Evolutionary conservation across 495 filamentous ascomycete genomes (phyloP).

Genomic region (Mytilinidion resinicola): DNA sequence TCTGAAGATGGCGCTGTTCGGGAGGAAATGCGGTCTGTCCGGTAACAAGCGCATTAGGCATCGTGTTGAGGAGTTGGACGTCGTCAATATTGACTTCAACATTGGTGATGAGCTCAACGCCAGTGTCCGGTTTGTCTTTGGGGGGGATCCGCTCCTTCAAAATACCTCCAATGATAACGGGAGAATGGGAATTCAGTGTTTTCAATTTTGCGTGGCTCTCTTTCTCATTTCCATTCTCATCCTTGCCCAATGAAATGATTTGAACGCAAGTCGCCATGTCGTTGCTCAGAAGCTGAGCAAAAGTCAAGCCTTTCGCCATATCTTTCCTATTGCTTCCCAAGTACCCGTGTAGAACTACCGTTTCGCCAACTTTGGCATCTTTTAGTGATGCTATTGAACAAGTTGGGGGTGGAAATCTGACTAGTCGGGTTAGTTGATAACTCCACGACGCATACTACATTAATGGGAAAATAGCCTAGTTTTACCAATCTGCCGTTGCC

Average conservation of each 20-base stretch:
- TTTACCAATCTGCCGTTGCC: too few relatives aligned
- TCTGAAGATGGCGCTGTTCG: constrained; percentile 73
- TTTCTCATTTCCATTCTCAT: constrained; percentile 14
- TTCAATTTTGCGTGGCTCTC: constrained; percentile 44
- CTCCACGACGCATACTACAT: too few relatives aligned
- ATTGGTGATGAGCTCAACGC: constrained; percentile 34
- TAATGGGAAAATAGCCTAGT: too few relatives aligned
- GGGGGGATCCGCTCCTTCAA: constrained; percentile 35
- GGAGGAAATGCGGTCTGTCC: constrained; percentile 64
- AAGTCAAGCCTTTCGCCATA: constrained; percentile 59
- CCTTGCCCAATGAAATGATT: constrained; percentile 46
- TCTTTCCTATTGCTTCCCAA: constrained; percentile 53
- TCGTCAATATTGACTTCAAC: constrained; percentile 59
- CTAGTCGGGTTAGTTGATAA: too few relatives aligned
- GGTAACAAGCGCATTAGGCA: constrained; percentile 71
- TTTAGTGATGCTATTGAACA: constrained; percentile 26
- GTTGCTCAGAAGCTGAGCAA: constrained; percentile 55
- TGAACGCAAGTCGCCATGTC: constrained; percentile 47
- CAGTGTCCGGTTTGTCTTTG: constrained; percentile 9
- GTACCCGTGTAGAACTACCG: constrained; percentile 67
- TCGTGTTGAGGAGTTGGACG: constrained; percentile 64
- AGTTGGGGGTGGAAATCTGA: constrained; percentile 44
- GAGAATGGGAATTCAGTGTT: constrained; percentile 44
- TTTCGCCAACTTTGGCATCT: constrained; percentile 35
- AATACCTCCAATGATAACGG: constrained; percentile 47